Percentiles rank a stretch among this genome's conserved stretches.
Conservation (phyloP, 148 eudicot genomes). For the Agrostemma githago region DNA sequence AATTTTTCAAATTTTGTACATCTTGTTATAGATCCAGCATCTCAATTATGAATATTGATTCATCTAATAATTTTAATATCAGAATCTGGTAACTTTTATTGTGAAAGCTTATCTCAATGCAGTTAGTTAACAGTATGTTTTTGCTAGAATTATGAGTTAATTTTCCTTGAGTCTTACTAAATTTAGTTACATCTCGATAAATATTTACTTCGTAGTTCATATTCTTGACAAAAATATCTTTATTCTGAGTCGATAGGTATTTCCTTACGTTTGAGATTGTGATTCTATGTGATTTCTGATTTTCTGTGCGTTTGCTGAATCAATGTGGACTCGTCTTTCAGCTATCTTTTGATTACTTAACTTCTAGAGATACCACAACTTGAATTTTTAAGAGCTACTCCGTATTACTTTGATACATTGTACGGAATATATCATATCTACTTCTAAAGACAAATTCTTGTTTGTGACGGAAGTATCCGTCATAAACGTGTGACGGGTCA, state of each 20-base stretch:
- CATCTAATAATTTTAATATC: constrained; percentile 1
- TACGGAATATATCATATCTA: background rate
- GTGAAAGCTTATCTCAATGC: background rate
- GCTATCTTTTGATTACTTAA: background rate
- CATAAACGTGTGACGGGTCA: too few species aligned
- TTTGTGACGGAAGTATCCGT: too few species aligned
- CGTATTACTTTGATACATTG: background rate
- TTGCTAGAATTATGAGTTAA: background rate
- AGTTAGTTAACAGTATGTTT: background rate
- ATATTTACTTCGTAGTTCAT: too few species aligned
- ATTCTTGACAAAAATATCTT: background rate
- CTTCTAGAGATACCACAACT: background rate
- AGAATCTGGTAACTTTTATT: constrained; percentile 7
- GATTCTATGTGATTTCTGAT: background rate
- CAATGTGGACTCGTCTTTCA: background rate
- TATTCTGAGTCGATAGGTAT: background rate
- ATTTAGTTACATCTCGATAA: too few species aligned
- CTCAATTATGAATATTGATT: constrained; percentile 22
- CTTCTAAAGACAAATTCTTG: too few species aligned
- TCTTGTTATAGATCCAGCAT: constrained; percentile 14
- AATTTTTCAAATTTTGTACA: constrained; percentile 5
- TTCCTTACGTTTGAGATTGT: background rate
- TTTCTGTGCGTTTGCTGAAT: background rate
- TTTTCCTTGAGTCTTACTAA: background rate
- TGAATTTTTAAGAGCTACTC: background rate